These are phyloP conservation scores for Trichoderma endophyticum DNA, from an alignment of 2,329 filamentous ascomycete genomes.

Conservation along the genomic window DNA sequence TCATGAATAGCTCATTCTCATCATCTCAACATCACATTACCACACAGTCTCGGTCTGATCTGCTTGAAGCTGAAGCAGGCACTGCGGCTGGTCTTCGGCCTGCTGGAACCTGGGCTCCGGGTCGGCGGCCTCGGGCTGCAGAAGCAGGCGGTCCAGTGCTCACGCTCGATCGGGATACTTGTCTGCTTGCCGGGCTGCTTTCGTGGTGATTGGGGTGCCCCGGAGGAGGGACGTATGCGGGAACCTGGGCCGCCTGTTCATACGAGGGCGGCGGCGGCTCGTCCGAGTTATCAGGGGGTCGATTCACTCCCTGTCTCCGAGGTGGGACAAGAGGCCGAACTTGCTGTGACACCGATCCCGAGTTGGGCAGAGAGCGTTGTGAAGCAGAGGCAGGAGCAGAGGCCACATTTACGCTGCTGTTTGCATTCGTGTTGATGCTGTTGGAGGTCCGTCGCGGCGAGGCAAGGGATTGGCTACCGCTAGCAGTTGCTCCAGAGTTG, in stretches of 20 bases:
- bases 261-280: slow-evolving; percentile 58
- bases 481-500: slow-evolving; percentile 24
- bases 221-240: slow-evolving; percentile 50
- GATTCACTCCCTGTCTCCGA: slow-evolving; percentile 36
- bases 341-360: slow-evolving; percentile 27
- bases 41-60: slow-evolving; percentile 39
- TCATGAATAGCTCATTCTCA: background rate
- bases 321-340: slow-evolving; percentile 44
- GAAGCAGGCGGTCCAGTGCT: background rate
- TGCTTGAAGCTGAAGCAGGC: slow-evolving; percentile 24
- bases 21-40: slow-evolving; percentile 41
- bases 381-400: background rate
- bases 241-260: slow-evolving; percentile 53
- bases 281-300: slow-evolving; percentile 40
- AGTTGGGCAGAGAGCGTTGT: background rate
- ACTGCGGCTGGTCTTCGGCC: slow-evolving; percentile 25
- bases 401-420: slow-evolving; percentile 19
- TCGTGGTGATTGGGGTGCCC: slow-evolving; percentile 50
- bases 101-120: slow-evolving; percentile 22
- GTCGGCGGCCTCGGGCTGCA: slow-evolving; percentile 19
- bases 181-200: slow-evolving; percentile 31
- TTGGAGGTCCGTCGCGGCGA: slow-evolving; percentile 28
- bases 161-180: background rate
- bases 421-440: slow-evolving; percentile 21
- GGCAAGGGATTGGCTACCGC: slow-evolving; percentile 1